Percentiles rank a stretch among this genome's conserved stretches.
Conservation (phyloP, 2,329 filamentous ascomycete species). For the Pseudopithomyces chartarum region DNA sequence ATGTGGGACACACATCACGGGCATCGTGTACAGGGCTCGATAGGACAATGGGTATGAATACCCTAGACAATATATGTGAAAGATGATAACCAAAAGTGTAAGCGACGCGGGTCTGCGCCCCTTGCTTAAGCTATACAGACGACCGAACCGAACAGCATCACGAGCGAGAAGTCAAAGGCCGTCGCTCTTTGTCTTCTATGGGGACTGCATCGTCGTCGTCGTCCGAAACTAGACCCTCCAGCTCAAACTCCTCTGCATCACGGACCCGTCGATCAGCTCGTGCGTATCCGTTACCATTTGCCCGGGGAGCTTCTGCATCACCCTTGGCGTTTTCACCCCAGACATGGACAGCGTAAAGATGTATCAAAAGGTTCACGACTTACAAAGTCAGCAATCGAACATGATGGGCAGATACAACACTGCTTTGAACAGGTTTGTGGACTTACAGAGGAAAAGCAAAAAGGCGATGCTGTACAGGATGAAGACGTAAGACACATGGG, state of each 20-base stretch:
- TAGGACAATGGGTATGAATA: background rate
- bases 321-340: slow-evolving; percentile 49
- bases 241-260: slow-evolving; percentile 91
- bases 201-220: slow-evolving; percentile 72
- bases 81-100: background rate
- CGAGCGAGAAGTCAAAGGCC: slow-evolving; percentile 18
- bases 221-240: slow-evolving; percentile 82
- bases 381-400: slow-evolving; percentile 15
- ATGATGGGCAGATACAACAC: background rate
- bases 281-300: slow-evolving; percentile 47
- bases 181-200: slow-evolving; percentile 32
- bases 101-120: background rate
- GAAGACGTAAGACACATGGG: slow-evolving; percentile 89
- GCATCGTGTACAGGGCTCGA: background rate
- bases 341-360: slow-evolving; percentile 74
- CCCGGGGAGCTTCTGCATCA: slow-evolving; percentile 41
- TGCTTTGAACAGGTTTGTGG: background rate
- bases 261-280: slow-evolving; percentile 64
- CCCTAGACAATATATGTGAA: background rate
- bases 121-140: background rate
- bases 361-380: slow-evolving; percentile 83
- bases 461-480: slow-evolving; percentile 91
- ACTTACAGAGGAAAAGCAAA: slow-evolving; percentile 81
- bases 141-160: slow-evolving; percentile 6
- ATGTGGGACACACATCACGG: background rate